phyloP scores from a whole-genome alignment of 139 green algal species.

The Tetradesmus obliquus region DNA sequence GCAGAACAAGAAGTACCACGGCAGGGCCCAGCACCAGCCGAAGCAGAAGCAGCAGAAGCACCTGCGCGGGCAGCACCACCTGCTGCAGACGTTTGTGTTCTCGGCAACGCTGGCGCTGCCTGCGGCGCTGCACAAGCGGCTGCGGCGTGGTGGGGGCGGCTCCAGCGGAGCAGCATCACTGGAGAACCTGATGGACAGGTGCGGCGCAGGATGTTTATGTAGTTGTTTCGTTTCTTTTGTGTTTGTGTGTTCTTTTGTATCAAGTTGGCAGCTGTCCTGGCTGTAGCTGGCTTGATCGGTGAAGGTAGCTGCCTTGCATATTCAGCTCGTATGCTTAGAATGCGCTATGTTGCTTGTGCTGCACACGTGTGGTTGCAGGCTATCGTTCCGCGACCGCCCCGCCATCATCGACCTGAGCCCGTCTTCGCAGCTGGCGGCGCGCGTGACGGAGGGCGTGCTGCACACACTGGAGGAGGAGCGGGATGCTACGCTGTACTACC shows the following conservation, averaged over 20 bases:
- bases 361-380: background rate
- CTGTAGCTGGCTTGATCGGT: no score
- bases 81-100: constrained; percentile 96
- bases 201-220: background rate
- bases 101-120: constrained; percentile 96
- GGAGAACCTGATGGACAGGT: constrained; percentile 86
- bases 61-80: background rate
- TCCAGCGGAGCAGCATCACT: constrained; percentile 70
- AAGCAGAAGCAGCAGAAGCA: background rate
- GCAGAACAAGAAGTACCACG: background rate
- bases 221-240: no score
- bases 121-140: constrained; percentile 68
- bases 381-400: constrained; percentile 51
- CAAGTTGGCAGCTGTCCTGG: no score
- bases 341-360: background rate
- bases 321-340: no score
- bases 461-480: constrained; percentile 68
- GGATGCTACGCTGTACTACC: constrained; percentile 90
- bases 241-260: no score
- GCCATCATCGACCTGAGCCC: constrained; percentile 87
- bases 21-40: background rate
- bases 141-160: constrained; percentile 77
- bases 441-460: constrained; percentile 75
- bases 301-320: no score
- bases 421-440: constrained; percentile 71